Base-by-base conservation (phyloP, 2,329 filamentous ascomycete species). In the Waltergamsia citrina region DNA sequence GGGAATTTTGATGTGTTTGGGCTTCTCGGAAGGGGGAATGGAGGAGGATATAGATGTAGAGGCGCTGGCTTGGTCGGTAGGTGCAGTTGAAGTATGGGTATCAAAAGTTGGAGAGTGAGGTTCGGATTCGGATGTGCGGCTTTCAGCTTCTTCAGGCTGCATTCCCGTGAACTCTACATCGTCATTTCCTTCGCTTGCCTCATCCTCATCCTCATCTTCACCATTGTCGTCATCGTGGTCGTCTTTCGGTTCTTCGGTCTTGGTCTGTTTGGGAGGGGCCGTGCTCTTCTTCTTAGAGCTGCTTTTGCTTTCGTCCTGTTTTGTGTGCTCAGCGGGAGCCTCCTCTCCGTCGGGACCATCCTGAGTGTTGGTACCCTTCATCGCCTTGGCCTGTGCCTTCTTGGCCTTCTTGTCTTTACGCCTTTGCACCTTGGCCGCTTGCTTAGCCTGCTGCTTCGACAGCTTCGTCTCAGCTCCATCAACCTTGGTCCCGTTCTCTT, bases 31-130 rank as follows among this genome's bases (percentile, higher is more conserved):
- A 5, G 70, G 64, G 6, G 77, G 65, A 10, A 74, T 64, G 30
- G 76, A 69, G 16, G 81, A 85, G 35, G 81, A 83, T 35, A 78
- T 71, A 14, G 82, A 86, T 20, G 82, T 85, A 30, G 70, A 73
- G 40, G 65, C 62, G 54, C 73, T 76, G 31, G 69, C 59, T n/a
- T 63, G 50, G 39, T 73, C 69, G 38, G 49, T 56, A 6, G 54
- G 52, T 58, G 14, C 56, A 45, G 60, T 54, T 42, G 57, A 14
- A 52, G 47, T 56, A 36, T 63, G 62, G 34, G 58, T 61, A 50
- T 85, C 80, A 45, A 78, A 79, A 3, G 67, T 63, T 17, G 77
- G 72, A 21, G 59, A 60, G 14, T 57, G 54, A 32, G 49, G 49
- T 42, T 55, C 52, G 7, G 66, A 62, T 19, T 66, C 61, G 32